Base-by-base conservation (phyloP, 768 basidiomycete genomes). In the Termitomyces sp. region DNA sequence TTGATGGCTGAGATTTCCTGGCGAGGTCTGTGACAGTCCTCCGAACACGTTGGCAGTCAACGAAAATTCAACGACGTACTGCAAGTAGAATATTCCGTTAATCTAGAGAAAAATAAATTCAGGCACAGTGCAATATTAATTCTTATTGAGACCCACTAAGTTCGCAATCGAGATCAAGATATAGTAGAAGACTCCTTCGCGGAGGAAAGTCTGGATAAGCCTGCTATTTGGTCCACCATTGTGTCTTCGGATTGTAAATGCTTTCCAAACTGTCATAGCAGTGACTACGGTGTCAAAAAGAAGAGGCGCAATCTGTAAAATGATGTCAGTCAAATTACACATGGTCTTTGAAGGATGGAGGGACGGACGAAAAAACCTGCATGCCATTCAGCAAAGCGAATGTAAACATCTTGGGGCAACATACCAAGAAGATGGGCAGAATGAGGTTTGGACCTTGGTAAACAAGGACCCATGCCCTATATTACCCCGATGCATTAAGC, bases 121-220 rank as follows among this genome's bases (percentile, higher is more conserved):
- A 57, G 26, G 28, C 28, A 47, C 5, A 47, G 32, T 10, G 44
- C 24, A 40, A 38, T 47, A 26, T 41, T 42, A 24, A 11, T 45
- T 30, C 15, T 30, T n/a, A 43, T 42, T n/a, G 22, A 26, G 28
- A 59, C 72, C 55, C 45, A 78, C 77, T 74, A 92, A 71, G 72
- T 92, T 92, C 46, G 89, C 89, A 49, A 90, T 82, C n/a, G 89
- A 90, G 65, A 92, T 91, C 60, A 92, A 69, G 56, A 92, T 78
- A 65, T 90, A 92, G 64, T 91, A 92, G 68, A 90, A 91, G 58
- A 91, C 83, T 58, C 89, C 89, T 76, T 91, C 89, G 50, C 87
- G 85, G 60, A 91, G 75, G 69, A 91, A 91, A 32, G 89, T 91
- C 65, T 90, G 88, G 53, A 91, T 90, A 43, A 91, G 79, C 44